Base-by-base conservation (phyloP, 2,329 filamentous ascomycete species). In the Colletotrichum tropicicola region DNA sequence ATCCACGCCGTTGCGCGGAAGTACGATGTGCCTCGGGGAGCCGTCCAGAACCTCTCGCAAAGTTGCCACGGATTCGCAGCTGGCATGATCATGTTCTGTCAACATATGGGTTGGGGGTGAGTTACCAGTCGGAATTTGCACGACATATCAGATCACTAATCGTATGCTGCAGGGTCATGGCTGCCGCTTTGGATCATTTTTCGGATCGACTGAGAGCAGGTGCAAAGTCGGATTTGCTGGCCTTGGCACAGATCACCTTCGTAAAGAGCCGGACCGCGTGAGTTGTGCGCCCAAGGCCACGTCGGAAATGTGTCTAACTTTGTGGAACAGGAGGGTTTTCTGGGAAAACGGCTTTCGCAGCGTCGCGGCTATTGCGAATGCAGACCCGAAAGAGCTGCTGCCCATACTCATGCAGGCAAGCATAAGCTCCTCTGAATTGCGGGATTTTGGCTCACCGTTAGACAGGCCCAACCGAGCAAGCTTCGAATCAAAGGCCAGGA, bases 31-130 rank as follows among this genome's bases (percentile, higher is more conserved):
- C 88, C 91, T 8, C 85, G 92, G 19, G 92, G 91, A 2, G 83
- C 86, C 5, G 87, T 94, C 10, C 92, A 94, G 75, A 91, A 84
- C 19, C 81, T 94, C 2, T 87, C 91, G 3, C 91, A 93, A 70
- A 91, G 89, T 1, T 93, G 91, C 69, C 89, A 93, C 68, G 92
- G 92, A 0, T 94, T 94, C 71, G 92, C 91, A 4, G 90, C 90
- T 2, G 91, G 91, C 4, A 92, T 93, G 82, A 87, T 94, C 65
- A 93, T 92, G 69, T 94, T 94, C 72, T 94, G 91, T 72, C 85
- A 92, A 69, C 84, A 87, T 17, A 93, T 94, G 91, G 88, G 85
- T 2, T 93, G 91, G 90, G 87, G 86, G 84, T 86, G 71, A 70
- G 80, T 76, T 6, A 21, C 17, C 39, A 17, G 17, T 17, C 17